Conservation (phyloP, 331 rosid species). For the Dryas integrifolia region DNA sequence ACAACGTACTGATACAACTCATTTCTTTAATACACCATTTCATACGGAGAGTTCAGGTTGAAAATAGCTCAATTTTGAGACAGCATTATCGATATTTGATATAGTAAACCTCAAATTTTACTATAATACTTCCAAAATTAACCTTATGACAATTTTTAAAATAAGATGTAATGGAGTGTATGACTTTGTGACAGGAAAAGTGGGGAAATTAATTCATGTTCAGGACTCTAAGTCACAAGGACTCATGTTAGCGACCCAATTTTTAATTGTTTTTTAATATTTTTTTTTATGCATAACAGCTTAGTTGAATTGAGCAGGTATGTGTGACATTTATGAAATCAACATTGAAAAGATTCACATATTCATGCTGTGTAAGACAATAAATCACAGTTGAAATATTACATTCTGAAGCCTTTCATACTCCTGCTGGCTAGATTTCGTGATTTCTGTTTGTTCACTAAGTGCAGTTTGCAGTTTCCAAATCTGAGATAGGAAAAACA, state of each 20-base stretch:
- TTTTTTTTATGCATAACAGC: background rate
- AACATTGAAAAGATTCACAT: background rate
- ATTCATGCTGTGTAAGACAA: slow-evolving; percentile 12
- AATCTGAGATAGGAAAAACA: slow-evolving; percentile 44
- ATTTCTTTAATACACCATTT: background rate
- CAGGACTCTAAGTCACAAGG: background rate
- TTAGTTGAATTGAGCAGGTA: background rate
- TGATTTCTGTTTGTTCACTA: slow-evolving; percentile 78
- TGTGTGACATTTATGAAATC: background rate
- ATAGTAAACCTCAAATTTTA: too few species aligned
- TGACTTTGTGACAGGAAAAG: background rate
- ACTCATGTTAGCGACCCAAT: background rate
- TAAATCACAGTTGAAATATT: slow-evolving; percentile 23
- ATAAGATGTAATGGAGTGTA: background rate
- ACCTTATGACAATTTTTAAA: too few species aligned
- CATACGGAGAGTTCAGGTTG: background rate
- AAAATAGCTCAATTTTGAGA: too few species aligned
- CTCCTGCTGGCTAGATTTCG: slow-evolving; percentile 69
- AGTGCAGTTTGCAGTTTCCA: slow-evolving; percentile 90
- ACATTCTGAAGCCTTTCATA: slow-evolving; percentile 81
- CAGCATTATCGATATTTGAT: too few species aligned
- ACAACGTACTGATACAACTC: background rate
- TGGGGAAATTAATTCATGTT: background rate
- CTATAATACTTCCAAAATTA: too few species aligned
- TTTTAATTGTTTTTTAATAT: background rate